Conservation (phyloP, 257 asterid species). For the Eucommia ulmoides region DNA sequence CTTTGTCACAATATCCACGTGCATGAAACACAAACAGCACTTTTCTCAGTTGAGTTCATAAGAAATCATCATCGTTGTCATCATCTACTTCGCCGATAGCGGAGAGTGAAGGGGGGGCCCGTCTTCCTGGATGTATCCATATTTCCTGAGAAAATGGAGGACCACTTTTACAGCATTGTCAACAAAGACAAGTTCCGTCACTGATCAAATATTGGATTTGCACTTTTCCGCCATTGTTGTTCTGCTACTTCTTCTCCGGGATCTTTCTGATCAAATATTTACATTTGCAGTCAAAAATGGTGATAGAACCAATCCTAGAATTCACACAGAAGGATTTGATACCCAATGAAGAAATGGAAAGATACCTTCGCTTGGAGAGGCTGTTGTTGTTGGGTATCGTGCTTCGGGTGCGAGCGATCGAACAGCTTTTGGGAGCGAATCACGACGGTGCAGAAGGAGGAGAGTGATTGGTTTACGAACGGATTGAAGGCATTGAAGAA, state of each 20-base stretch:
- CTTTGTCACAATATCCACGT: too few relatives aligned
- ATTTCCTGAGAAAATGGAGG: not conserved
- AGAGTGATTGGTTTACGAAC: constrained; percentile 31
- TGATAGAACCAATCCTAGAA: constrained; percentile 18
- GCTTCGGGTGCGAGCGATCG: constrained; percentile 25
- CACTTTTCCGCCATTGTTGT: too few relatives aligned
- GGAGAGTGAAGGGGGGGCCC: too few relatives aligned
- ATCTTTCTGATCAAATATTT: too few relatives aligned
- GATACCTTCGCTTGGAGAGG: constrained; percentile 32
- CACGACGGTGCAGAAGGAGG: constrained; percentile 30
- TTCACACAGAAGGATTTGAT: constrained; percentile 12
- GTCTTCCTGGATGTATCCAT: not conserved
- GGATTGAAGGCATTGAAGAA: too few relatives aligned
- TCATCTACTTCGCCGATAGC: too few relatives aligned
- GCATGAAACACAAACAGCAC: too few relatives aligned
- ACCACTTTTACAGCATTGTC: not conserved
- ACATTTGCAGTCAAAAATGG: too few relatives aligned
- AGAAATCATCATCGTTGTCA: too few relatives aligned
- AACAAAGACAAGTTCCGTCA: not conserved
- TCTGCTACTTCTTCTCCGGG: too few relatives aligned
- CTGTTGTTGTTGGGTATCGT: constrained; percentile 49
- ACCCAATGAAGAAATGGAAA: constrained; percentile 19
- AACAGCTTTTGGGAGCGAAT: constrained; percentile 52
- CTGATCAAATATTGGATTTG: too few relatives aligned
- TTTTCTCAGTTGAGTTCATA: too few relatives aligned